Base-by-base conservation (phyloP, 768 basidiomycete species). In the Pisolithus tinctorius region DNA sequence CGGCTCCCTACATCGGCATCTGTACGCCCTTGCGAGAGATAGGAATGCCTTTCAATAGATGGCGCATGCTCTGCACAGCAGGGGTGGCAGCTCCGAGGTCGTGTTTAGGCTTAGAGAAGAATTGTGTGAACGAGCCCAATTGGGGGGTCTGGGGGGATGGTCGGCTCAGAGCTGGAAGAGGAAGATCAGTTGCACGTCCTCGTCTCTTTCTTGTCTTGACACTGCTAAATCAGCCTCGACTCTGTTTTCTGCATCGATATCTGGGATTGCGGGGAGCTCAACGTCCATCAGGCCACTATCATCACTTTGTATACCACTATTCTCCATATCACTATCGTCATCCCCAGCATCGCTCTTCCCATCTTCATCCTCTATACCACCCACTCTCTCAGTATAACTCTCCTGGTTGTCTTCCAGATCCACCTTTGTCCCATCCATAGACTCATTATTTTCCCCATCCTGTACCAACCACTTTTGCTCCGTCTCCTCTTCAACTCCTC, bases 341-440 rank as follows among this genome's bases (percentile, higher is more conserved):
- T n/a, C n/a, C n/a, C n/a, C n/a, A n/a, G n/a, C n/a, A n/a, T n/a
- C n/a, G n/a, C n/a, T n/a, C n/a, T n/a, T n/a, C n/a, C n/a, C n/a
- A n/a, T n/a, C n/a, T n/a, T n/a, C n/a, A n/a, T 55, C 37, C n/a
- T 31, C 45, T 4, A 46, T 10, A 40, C 17, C 45, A 5, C 31
- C 46, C 17, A 14, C 23, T 10, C 40, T 51, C 14, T 23, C 40
- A 31, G 38, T 52, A 26, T 57, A 31, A 17, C 55, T 37, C 60
- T 58, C 27, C 53, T 63, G 50, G 75, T 65, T 55, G 69, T 69
- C 65, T 74, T 47, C 39, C 43, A 42, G 71, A 75, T 76, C 49
- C 63, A 69, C 54, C 74, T 74, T 31, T 76, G 72, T 5, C 71
- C 77, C 59, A 74, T 74, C 59, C 71, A 74, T 58, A 65, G 72